These are phyloP conservation scores for Glutinoglossum americanum DNA, from an alignment of 495 filamentous ascomycete species.

Conservation along the genomic window DNA sequence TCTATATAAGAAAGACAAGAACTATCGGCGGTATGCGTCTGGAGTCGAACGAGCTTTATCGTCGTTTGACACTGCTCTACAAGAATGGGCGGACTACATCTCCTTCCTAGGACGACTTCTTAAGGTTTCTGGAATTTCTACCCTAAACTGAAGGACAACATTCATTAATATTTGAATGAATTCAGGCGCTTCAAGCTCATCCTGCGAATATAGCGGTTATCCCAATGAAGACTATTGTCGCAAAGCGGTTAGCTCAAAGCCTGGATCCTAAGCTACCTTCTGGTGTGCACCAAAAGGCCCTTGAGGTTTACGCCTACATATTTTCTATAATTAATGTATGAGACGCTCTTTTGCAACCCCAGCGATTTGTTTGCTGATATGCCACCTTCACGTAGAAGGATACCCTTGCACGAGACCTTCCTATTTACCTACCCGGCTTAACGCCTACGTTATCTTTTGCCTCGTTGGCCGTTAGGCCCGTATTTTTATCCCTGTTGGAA, in stretches of 20 bases:
- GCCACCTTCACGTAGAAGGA: slow-evolving; percentile 25
- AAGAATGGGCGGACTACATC: slow-evolving; percentile 99
- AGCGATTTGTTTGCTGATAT: not conserved
- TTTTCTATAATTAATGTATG: slow-evolving; percentile 51
- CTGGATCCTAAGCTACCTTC: slow-evolving; percentile 83
- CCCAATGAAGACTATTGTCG: slow-evolving; percentile 64
- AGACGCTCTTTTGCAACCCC: slow-evolving; percentile 11
- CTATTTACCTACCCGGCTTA: slow-evolving; percentile 74
- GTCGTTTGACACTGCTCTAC: slow-evolving; percentile 76
- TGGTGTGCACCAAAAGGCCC: slow-evolving; percentile 92
- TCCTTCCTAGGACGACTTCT: slow-evolving; percentile 80
- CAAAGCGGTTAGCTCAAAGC: slow-evolving; percentile 85
- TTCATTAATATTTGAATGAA: slow-evolving; percentile 7
- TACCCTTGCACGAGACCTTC: slow-evolving; percentile 56
- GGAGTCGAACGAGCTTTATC: slow-evolving; percentile 72
- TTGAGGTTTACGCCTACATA: slow-evolving; percentile 81
- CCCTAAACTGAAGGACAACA: slow-evolving; percentile 7
- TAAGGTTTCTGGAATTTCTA: slow-evolving; percentile 34
- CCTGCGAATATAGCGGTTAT: slow-evolving; percentile 48
- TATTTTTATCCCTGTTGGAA: slow-evolving; percentile 68
- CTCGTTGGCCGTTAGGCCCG: slow-evolving; percentile 65
- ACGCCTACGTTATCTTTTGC: slow-evolving; percentile 79
- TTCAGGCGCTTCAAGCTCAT: slow-evolving; percentile 70
- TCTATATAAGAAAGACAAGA: slow-evolving; percentile 61
- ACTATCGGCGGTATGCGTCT: slow-evolving; percentile 75